Conservation (phyloP, 169 alveolate species). For the Plasmodium reichenowi region DNA sequence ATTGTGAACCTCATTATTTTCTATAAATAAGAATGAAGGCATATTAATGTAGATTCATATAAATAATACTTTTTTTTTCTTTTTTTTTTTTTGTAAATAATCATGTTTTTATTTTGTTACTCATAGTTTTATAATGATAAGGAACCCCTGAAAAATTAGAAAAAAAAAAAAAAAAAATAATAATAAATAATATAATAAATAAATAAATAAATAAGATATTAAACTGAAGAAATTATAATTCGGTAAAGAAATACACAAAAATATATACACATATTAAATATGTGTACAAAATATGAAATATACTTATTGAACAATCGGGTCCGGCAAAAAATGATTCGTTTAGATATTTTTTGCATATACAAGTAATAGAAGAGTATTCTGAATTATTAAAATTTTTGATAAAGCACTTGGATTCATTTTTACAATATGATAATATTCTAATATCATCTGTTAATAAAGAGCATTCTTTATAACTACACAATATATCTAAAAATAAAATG, state of each 20-base stretch:
- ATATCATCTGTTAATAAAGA: conserved; percentile 33
- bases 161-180: background rate
- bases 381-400: conserved; percentile 17
- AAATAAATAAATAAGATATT: background rate
- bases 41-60: background rate
- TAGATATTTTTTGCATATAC: conserved; percentile 46
- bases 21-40: conserved; percentile 11
- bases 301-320: conserved; percentile 74
- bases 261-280: too few relatives aligned
- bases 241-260: background rate
- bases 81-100: background rate
- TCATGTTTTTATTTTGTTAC: background rate
- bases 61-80: background rate
- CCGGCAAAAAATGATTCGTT: conserved; percentile 65
- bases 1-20: conserved; percentile 58
- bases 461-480: conserved; percentile 28
- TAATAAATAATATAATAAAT: background rate
- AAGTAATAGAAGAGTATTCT: conserved; percentile 32
- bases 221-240: background rate
- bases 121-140: conserved; percentile 56
- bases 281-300: background rate
- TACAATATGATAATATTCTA: conserved; percentile 44
- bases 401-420: conserved; percentile 43
- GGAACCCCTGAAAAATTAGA: conserved; percentile 32
- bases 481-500: conserved; percentile 6